Conservation (phyloP, 352 stramenopile genomes). For the Phytophthora podocarpi region DNA sequence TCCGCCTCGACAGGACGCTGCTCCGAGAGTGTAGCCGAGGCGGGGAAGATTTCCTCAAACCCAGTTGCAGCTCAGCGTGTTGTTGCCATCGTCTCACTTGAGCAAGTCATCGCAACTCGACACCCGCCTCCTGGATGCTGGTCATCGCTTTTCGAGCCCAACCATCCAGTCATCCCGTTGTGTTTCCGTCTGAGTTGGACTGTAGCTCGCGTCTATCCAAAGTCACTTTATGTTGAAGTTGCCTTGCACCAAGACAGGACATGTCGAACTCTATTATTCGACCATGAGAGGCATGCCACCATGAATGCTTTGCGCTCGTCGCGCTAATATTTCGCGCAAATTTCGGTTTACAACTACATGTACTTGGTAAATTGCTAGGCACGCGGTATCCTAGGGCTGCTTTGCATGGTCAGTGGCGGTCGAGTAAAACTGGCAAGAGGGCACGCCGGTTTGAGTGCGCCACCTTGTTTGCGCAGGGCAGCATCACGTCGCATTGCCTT, state of each 20-base stretch:
- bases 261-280: conserved; percentile 17
- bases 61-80: conserved; percentile 21
- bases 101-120: conserved; percentile 3
- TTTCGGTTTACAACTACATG: no score
- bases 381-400: no score
- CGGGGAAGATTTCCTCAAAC: conserved; percentile 10
- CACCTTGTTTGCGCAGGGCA: no score
- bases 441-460: no score
- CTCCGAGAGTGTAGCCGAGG: conserved; percentile 10
- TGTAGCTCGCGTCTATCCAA: conserved; percentile 24
- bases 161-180: conserved; percentile 5
- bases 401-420: no score
- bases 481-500: no score
- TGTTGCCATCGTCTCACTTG: neutral
- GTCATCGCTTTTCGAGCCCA: conserved; percentile 9
- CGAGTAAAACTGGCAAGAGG: no score
- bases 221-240: conserved; percentile 31
- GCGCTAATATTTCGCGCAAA: no score
- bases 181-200: conserved; percentile 2
- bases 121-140: conserved; percentile 4
- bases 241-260: neutral
- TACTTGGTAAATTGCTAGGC: no score
- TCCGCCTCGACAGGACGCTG: neutral
- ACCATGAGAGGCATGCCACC: no score
- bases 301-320: no score